Percentiles rank a stretch among this genome's conserved stretches.
phyloP scores from a whole-genome alignment of 345 rosid genomes.

The Arabidopsis suecica region DNA sequence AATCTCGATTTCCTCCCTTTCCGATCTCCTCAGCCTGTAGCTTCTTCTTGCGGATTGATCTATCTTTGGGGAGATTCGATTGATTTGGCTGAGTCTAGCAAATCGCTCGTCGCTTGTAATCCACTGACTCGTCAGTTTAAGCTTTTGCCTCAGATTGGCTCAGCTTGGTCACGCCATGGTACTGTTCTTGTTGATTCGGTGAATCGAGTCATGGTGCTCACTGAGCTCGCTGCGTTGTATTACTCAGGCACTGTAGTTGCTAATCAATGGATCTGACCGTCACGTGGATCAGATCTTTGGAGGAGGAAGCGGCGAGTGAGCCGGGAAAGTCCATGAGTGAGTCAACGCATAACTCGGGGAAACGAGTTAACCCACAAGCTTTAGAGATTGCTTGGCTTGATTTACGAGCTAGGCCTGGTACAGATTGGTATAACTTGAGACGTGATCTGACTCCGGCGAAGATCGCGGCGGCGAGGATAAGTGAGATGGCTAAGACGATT shows the following conservation, averaged over 20 bases:
- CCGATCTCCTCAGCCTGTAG: constrained; percentile 70
- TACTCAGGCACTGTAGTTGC: constrained; percentile 48
- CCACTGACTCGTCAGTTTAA: constrained; percentile 73
- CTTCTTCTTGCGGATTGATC: constrained; percentile 70
- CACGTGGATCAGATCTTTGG: constrained; percentile 84
- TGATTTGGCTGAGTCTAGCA: constrained; percentile 54
- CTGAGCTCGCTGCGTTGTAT: constrained; percentile 78
- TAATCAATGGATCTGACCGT: constrained; percentile 75
- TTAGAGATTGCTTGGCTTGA: constrained; percentile 82
- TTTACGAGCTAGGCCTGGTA: constrained; percentile 46
- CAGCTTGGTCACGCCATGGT: constrained; percentile 93
- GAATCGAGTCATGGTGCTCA: constrained; percentile 78
- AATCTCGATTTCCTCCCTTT: constrained; percentile 77
- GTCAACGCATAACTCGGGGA: constrained; percentile 67
- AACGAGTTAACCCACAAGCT: constrained; percentile 68
- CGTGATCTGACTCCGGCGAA: constrained; percentile 54
- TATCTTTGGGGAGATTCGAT: constrained; percentile 74
- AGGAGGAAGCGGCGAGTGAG: constrained; percentile 53
- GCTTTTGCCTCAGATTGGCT: constrained; percentile 81
- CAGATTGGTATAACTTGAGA: constrained; percentile 27
- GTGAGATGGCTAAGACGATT: constrained; percentile 45
- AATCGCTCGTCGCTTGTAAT: constrained; percentile 77
- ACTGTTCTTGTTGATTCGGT: constrained; percentile 72
- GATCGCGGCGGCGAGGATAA: constrained; percentile 67
- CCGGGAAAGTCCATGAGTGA: constrained; percentile 79